Base-by-base conservation (phyloP, 192 early-diverging fungal genomes). In the Gonapodya prolifera region DNA sequence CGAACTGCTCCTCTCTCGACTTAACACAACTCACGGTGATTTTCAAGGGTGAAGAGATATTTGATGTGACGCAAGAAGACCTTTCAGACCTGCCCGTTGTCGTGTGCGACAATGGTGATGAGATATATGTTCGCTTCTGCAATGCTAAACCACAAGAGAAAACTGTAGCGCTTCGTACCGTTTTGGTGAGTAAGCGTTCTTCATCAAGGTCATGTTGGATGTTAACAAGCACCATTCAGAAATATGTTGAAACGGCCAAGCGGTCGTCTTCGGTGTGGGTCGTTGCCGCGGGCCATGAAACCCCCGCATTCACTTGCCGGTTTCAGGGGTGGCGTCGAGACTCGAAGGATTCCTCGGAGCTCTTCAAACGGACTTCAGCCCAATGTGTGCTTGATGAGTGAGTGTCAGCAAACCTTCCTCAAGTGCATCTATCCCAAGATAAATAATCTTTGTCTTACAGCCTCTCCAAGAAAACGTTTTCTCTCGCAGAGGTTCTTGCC, bases 91-190 rank as follows among this genome's bases (percentile, higher is more conserved):
- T 61, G 23, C 45, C 45, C 45, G 45, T 61, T 8, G 8, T 61
- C 8, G 23, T 61, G 45, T 61, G 45, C 45, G 45, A 77, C 61
- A 61, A 35, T 28, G 69, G 29, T 2, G 30, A 30, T 1, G 23
- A 33, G n/a, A 77, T 84, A 2, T 84, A 32, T 75, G 78, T 84
- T n/a, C 79, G 83, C 81, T 78, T 84, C 28, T 81, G 83, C 33
- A 30, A 30, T 2, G 30, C 34, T 1, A 81, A 79, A 34, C 13
- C 79, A 1, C 13, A 34, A 29, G 81, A 83, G 36, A 79, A 81
- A 70, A 70, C 76, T 16, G 70, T 83, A 2, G 82, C 77, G 2
- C 76, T 83, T 76, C 28, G 78, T 0, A 35, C 74, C 0, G 35
- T 81, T 75, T 23, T 32, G 30, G 69, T 76, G 1, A 32, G 28